A percentile compares a stretch with the other conserved stretches of the same genome.
These are phyloP conservation scores for Lathyrus oleraceus DNA, from an alignment of 306 rosid species.

Conservation along the genomic window DNA sequence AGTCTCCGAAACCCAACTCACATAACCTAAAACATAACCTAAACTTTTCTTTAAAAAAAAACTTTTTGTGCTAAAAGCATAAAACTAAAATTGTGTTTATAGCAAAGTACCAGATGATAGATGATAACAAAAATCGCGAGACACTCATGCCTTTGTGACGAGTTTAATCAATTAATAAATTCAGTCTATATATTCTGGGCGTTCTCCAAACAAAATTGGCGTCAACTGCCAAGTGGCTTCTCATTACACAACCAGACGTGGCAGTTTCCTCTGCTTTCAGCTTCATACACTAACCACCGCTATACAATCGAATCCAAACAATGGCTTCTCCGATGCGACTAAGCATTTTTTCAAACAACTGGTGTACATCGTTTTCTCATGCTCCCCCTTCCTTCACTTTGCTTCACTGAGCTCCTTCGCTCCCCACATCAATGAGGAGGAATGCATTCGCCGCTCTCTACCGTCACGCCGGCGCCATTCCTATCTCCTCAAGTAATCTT, in stretches of 20 bases:
- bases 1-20: no score
- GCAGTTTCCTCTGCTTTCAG: slow-evolving; percentile 41
- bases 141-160: no score
- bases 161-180: not conserved
- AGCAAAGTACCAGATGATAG: no score
- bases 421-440: slow-evolving; percentile 69
- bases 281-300: slow-evolving; percentile 24
- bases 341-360: slow-evolving; percentile 49
- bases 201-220: slow-evolving; percentile 16
- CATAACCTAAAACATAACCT: no score
- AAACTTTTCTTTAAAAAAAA: no score
- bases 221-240: slow-evolving; percentile 45
- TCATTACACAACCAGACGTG: slow-evolving; percentile 42
- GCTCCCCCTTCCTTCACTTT: slow-evolving; percentile 33
- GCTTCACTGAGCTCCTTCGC: slow-evolving; percentile 13
- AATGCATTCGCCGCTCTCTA: slow-evolving; percentile 61
- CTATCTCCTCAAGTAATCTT: slow-evolving; percentile 45
- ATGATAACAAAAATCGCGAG: no score
- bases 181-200: not conserved
- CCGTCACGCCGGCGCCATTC: slow-evolving; percentile 51
- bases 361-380: slow-evolving; percentile 30
- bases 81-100: no score
- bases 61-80: no score
- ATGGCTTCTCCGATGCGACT: slow-evolving; percentile 19
- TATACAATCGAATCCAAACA: slow-evolving; percentile 10